phyloP scores from a whole-genome alignment of 176 grass and related monocot genomes.

The Juncus inflexus region DNA sequence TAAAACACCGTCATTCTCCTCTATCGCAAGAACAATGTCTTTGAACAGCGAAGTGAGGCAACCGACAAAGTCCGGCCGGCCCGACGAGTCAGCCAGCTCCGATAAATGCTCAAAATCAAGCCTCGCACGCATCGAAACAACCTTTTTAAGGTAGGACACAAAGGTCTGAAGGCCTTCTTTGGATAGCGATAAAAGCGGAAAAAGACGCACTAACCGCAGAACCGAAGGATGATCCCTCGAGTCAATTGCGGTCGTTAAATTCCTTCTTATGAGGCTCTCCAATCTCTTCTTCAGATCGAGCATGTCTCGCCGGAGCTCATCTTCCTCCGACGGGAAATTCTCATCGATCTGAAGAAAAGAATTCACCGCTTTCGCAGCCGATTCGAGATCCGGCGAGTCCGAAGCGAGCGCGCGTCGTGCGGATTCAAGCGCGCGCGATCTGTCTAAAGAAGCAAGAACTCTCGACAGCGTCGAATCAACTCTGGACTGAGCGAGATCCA shows the following conservation, averaged over 20 bases:
- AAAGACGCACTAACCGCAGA: constrained; percentile 67
- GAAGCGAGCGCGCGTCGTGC: constrained; percentile 52
- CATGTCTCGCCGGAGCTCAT: constrained; percentile 72
- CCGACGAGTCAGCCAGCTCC: constrained; percentile 40
- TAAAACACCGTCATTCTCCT: constrained; percentile 78
- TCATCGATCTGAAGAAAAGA: constrained; percentile 70
- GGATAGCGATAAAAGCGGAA: constrained; percentile 58
- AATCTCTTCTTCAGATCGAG: constrained; percentile 64
- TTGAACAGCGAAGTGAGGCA: constrained; percentile 80
- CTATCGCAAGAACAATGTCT: constrained; percentile 83
- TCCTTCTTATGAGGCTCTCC: constrained; percentile 56
- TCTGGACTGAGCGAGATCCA: constrained; percentile 66
- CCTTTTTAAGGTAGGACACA: constrained; percentile 80
- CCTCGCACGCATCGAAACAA: constrained; percentile 60
- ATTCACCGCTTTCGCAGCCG: constrained; percentile 51
- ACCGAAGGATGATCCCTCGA: constrained; percentile 63
- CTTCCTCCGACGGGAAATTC: constrained; percentile 54
- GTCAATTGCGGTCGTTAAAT: constrained; percentile 63
- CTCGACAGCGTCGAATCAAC: constrained; percentile 47
- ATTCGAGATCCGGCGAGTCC: constrained; percentile 47
- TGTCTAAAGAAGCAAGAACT: constrained; percentile 58
- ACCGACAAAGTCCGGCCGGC: constrained; percentile 64
- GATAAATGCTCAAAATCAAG: constrained; percentile 76
- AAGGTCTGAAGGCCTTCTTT: constrained; percentile 82
- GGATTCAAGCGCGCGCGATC: constrained; percentile 63